Evolutionary conservation across 352 stramenopile genomes (phyloP), one percentile per base, ranked within the genome.

Genomic region (Hyaloperonospora brassicae): DNA sequence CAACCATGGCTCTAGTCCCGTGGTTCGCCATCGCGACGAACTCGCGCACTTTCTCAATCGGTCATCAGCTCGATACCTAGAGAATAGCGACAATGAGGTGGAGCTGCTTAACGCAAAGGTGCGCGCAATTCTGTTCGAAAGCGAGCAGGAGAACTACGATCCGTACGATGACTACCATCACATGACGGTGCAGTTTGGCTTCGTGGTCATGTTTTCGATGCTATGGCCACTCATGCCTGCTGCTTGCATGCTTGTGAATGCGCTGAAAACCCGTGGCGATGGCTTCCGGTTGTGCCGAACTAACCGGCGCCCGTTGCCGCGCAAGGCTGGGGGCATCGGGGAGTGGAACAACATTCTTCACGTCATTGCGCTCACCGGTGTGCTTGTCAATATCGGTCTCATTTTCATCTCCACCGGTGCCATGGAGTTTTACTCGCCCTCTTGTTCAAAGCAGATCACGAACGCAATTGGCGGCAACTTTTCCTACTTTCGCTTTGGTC

Each of bases 151-250:
- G 27, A 75, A 86, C 51, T 92, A 89, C 62, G 81, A 92, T 36
- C 78, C 81, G 49, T 89, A 89, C 56, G 70, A 82, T 48, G 81
- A 92, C 49, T 92, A 89, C 46, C 81, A 92, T 47, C 70, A 86
- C 38, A 73, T 81, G 52, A 92, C 66, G 1, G 81, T 92, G 11
- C 81, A 92, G 59, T 92, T 87, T 56, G 81, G 81, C 40, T 92
- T 92, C 48, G 79, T 89, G 13, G 79, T 89, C 55, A 92, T 92
- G 81, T 92, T 92, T 50, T 89, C 79, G 24, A 92, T 84, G 69
- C 62, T 92, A 24, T 92, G 81, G 81, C 81, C 81, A 25, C 69
- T 78, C 13, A 92, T 92, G 81, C 81, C 81, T 25, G 66, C 76
- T 24, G 77, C 66, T 12, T 92, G 81, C 34, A 84, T 92, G 61